Evolutionary conservation across 148 eudicot genomes (phyloP).

Genomic region (Nepenthes gracilis): DNA sequence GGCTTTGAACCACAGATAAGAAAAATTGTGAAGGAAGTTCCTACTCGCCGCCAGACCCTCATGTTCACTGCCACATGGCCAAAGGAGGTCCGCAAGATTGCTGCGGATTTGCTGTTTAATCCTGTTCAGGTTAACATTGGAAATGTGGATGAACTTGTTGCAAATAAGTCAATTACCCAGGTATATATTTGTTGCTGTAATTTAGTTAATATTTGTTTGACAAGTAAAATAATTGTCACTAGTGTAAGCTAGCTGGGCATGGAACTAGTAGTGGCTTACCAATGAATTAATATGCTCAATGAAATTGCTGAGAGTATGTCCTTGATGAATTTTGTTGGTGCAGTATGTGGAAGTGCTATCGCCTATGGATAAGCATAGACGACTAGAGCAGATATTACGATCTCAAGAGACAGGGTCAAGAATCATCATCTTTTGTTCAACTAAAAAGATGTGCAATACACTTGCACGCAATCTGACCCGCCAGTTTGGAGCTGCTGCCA

Average conservation of each 20-base stretch:
- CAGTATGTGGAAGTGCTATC: constrained; percentile 69
- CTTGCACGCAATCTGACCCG: constrained; percentile 67
- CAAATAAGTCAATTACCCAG: constrained; percentile 94
- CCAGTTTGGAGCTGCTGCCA: constrained; percentile 82
- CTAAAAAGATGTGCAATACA: constrained; percentile 93
- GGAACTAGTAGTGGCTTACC: neutral
- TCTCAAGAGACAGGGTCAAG: constrained; percentile 88
- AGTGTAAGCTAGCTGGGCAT: neutral
- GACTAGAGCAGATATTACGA: constrained; percentile 74
- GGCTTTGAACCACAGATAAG: constrained; percentile 99
- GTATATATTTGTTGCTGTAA: constrained; percentile 14
- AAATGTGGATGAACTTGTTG: constrained; percentile 86
- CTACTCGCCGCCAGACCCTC: constrained; percentile 76
- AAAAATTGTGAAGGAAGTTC: constrained; percentile 84
- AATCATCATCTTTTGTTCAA: constrained; percentile 82
- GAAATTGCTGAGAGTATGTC: too few relatives aligned
- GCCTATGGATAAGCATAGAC: constrained; percentile 61
- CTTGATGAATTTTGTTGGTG: constrained; percentile 7
- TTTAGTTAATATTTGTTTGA: neutral
- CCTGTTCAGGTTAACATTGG: constrained; percentile 96
- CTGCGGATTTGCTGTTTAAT: constrained; percentile 66
- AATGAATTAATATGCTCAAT: neutral
- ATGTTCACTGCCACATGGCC: constrained; percentile 99
- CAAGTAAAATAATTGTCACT: neutral
- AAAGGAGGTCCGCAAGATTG: constrained; percentile 91